Evolutionary conservation across 2,329 filamentous ascomycete genomes (phyloP).

Genomic region (Hymenoscyphus infarciens): DNA sequence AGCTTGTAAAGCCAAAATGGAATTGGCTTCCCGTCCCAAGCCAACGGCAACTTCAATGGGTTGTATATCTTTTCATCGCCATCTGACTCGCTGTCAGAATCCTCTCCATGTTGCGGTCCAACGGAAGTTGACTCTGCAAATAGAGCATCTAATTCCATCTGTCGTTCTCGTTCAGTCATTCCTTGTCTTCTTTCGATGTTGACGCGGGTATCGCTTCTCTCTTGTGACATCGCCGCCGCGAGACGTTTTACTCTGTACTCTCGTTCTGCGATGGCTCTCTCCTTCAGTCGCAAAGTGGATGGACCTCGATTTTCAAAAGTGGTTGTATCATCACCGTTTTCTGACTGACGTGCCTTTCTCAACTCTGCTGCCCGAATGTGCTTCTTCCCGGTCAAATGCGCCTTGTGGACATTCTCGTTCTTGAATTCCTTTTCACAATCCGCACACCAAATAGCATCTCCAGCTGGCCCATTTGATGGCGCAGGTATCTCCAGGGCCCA

Average conservation of each 20-base stretch:
- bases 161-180: constrained; percentile 94
- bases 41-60: constrained; percentile 88
- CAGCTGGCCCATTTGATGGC: constrained; percentile 32
- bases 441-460: constrained; percentile 77
- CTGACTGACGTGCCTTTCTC: constrained; percentile 48
- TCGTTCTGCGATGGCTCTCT: constrained; percentile 83
- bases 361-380: constrained; percentile 80
- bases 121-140: constrained; percentile 55
- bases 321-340: constrained; percentile 32
- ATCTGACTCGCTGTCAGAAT: constrained; percentile 65
- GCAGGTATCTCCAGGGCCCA: constrained; percentile 60
- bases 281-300: constrained; percentile 61
- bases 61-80: constrained; percentile 92
- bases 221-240: constrained; percentile 76
- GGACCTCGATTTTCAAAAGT: constrained; percentile 31
- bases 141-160: constrained; percentile 87
- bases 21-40: constrained; percentile 98
- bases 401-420: constrained; percentile 91
- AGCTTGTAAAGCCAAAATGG: constrained; percentile 98
- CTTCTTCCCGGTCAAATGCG: constrained; percentile 85
- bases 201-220: constrained; percentile 83
- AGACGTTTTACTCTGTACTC: constrained; percentile 81
- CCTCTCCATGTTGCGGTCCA: constrained; percentile 37
- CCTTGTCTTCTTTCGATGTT: constrained; percentile 96
- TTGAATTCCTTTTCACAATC: constrained; percentile 95